phyloP scores from a whole-genome alignment of 495 filamentous ascomycete genomes.

The Baudoinia panamericana region DNA sequence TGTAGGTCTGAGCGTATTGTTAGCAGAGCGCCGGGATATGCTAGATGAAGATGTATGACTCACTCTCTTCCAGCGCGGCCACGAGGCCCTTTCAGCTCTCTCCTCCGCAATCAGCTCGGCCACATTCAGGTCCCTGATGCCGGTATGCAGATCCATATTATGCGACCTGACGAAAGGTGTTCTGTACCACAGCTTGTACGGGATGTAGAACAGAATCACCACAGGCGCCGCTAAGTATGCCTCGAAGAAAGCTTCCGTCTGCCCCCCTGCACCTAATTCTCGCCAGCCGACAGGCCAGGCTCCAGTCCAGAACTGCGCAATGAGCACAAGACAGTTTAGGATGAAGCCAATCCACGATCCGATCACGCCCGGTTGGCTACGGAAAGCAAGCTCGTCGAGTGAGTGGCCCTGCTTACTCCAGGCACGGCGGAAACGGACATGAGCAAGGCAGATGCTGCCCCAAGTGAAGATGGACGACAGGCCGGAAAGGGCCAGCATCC shows the following conservation, averaged over 20 bases:
- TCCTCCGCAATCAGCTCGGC: constrained; percentile 64
- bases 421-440: constrained; percentile 60
- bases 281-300: constrained; percentile 59
- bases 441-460: constrained; percentile 56
- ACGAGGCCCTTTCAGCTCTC: constrained; percentile 50
- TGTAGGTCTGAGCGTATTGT: no score
- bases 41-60: constrained; percentile 40
- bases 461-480: constrained; percentile 57
- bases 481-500: constrained; percentile 58
- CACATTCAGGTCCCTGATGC: constrained; percentile 76
- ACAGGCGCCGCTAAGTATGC: constrained; percentile 76
- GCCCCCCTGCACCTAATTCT: constrained; percentile 23
- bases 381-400: constrained; percentile 66
- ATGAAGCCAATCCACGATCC: constrained; percentile 76
- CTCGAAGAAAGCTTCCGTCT: constrained; percentile 55
- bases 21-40: no score
- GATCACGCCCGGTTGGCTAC: constrained; percentile 60
- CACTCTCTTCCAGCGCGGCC: constrained; percentile 75
- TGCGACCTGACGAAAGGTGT: constrained; percentile 51
- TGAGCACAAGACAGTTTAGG: constrained; percentile 68
- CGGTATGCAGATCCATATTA: constrained; percentile 79
- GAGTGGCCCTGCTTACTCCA: constrained; percentile 53
- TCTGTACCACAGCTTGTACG: constrained; percentile 63
- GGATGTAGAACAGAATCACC: constrained; percentile 59
- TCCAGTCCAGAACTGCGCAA: constrained; percentile 90